phyloP scores from a whole-genome alignment of 345 rosid species.

The Laguncularia racemosa region DNA sequence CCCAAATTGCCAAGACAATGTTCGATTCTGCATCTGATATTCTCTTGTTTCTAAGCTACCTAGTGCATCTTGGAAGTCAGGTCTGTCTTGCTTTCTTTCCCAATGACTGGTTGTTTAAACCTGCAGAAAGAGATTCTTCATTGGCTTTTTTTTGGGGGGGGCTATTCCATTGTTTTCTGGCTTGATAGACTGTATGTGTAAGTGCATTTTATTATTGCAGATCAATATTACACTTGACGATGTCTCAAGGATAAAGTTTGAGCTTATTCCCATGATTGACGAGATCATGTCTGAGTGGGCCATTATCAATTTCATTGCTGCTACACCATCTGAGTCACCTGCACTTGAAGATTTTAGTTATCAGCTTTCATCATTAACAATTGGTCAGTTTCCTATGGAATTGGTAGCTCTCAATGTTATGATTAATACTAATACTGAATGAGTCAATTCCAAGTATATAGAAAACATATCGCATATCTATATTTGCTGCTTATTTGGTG shows the following conservation, averaged over 20 bases:
- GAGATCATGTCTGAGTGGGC: conserved; percentile 84
- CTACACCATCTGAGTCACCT: conserved; percentile 68
- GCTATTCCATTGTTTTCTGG: background rate
- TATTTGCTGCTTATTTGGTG: no score
- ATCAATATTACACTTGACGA: conserved; percentile 61
- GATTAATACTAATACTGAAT: no score
- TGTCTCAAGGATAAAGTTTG: conserved; percentile 63
- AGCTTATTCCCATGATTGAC: conserved; percentile 84
- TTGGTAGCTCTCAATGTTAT: no score
- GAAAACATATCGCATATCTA: no score
- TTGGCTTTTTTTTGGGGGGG: background rate
- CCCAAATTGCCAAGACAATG: conserved; percentile 79
- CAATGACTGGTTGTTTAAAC: conserved; percentile 1
- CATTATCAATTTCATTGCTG: conserved; percentile 55
- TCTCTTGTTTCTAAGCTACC: conserved; percentile 71
- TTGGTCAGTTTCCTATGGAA: conserved; percentile 46
- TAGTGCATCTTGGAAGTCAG: conserved; percentile 67
- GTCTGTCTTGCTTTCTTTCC: conserved; percentile 31
- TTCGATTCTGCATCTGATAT: conserved; percentile 77
- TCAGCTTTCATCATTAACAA: conserved; percentile 82
- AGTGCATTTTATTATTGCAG: conserved; percentile 35
- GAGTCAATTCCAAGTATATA: no score
- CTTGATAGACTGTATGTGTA: background rate
- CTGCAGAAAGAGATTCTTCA: background rate
- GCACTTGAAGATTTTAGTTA: conserved; percentile 79